phyloP scores from a whole-genome alignment of 2,329 filamentous ascomycete genomes.

The Phaeosphaeriaceae sp. region DNA sequence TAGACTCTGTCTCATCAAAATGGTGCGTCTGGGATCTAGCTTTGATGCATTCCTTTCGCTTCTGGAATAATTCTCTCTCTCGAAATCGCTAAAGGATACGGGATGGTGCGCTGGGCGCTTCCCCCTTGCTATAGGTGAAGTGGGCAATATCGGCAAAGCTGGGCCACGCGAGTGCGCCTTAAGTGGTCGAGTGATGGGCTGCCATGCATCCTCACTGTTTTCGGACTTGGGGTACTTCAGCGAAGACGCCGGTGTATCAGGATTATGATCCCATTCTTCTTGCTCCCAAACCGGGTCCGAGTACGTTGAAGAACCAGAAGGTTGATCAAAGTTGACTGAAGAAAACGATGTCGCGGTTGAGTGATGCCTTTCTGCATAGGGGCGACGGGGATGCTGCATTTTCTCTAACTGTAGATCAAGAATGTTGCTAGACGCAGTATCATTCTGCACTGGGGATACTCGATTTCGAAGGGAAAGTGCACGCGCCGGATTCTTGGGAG shows the following conservation, averaged over 20 bases:
- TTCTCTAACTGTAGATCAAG: conserved; percentile 43
- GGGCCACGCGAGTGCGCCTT: conserved; percentile 12
- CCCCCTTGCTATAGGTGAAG: conserved; percentile 12
- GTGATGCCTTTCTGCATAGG: conserved; percentile 25
- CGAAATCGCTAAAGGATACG: conserved; percentile 13
- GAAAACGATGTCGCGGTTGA: conserved; percentile 43
- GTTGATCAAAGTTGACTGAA: conserved; percentile 39
- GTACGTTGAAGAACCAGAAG: conserved; percentile 23
- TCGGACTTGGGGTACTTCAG: conserved; percentile 26
- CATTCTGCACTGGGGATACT: conserved; percentile 8
- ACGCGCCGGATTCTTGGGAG: conserved; percentile 37
- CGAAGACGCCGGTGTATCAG: conserved; percentile 26
- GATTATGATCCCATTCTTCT: conserved; percentile 26
- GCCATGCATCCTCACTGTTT: conserved; percentile 18
- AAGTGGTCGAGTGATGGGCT: conserved; percentile 16
- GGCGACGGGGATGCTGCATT: conserved; percentile 43
- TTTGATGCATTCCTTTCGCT: conserved; percentile 9
- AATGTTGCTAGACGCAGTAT: conserved; percentile 32
- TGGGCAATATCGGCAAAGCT: neutral
- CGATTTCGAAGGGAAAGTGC: conserved; percentile 30
- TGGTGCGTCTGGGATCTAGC: conserved; percentile 25
- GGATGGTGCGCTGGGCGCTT: conserved; percentile 30
- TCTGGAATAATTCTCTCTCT: conserved; percentile 14
- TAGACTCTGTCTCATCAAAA: conserved; percentile 30
- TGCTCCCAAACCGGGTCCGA: conserved; percentile 23